These are phyloP conservation scores for Acacia pycnantha DNA, from an alignment of 331 rosid species.

Conservation along the genomic window DNA sequence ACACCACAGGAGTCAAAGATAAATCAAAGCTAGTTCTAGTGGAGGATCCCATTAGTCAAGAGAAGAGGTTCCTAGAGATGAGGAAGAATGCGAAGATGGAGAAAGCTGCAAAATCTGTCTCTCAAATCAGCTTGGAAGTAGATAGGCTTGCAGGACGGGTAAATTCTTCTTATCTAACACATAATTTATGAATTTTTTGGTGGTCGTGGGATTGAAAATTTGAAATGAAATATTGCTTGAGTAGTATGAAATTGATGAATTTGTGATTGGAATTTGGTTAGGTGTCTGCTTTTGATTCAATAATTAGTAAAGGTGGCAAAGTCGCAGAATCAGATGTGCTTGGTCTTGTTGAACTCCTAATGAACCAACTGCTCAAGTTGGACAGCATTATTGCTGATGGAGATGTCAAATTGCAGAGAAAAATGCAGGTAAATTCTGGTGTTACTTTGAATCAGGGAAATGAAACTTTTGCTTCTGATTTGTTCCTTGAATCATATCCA, in stretches of 20 bases:
- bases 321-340: slow-evolving; percentile 76
- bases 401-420: slow-evolving; percentile 82
- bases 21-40: slow-evolving; percentile 66
- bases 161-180: background rate
- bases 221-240: slow-evolving; percentile 11
- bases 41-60: slow-evolving; percentile 85
- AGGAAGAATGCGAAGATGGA: slow-evolving; percentile 71
- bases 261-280: slow-evolving; percentile 24
- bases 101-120: slow-evolving; percentile 69
- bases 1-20: slow-evolving; percentile 73
- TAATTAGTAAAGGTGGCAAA: slow-evolving; percentile 67
- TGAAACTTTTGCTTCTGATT: background rate
- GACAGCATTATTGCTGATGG: slow-evolving; percentile 80
- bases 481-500: background rate
- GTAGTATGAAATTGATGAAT: slow-evolving; percentile 21
- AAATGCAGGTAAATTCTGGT: slow-evolving; percentile 68
- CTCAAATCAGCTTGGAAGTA: slow-evolving; percentile 79
- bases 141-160: slow-evolving; percentile 84
- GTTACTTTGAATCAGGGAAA: background rate
- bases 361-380: slow-evolving; percentile 79
- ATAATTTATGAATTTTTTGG: background rate
- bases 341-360: slow-evolving; percentile 63
- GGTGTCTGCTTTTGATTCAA: slow-evolving; percentile 83
- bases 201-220: background rate
- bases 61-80: slow-evolving; percentile 72